Evolutionary conservation across 202 grass and related monocot species (phyloP), one percentile per base, ranked within the genome.

Genomic region (Musa balbisiana): DNA sequence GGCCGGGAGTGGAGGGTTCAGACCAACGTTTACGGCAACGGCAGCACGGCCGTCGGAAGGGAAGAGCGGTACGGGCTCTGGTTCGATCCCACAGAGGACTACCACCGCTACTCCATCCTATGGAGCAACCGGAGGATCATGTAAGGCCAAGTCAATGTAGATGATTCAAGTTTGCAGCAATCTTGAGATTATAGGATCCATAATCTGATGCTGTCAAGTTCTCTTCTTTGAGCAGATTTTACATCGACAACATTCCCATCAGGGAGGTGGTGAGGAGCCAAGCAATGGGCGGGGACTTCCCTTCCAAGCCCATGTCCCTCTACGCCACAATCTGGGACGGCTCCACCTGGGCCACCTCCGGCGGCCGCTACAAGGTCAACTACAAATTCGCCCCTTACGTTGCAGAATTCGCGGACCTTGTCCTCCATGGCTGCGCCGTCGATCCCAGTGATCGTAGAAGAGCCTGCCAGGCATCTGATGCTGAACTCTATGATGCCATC

Each of bases 1-100:
- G 67, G 67, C 43, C 81, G 72, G 62, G 81, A 86, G 27, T 89
- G 87, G 87, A 81, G 83, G 64, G 73, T 86, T 59, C 87, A 89
- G 79, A 89, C 83, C 14, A 89, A 86, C 19, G 73, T 89, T 11
- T 89, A 89, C 1, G 87, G 87, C 23, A 89, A 89, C 62, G 87
- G 83, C 25, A 86, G 87, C 84, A 89, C 87, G 0, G 79, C 67
- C 17, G 43, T 77, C 9, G 75, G 75, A 24, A 77, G 75, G 49
- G 75, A 77, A 51, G 75, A 77, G 49, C 64, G 75, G 52, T 77
- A 77, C 19, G 75, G 62, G 12, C 62, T 77, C 49, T 77, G 75
- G 75, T 77, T 77, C 75, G 75, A 77, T 24, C 75, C 75, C 43
- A 66, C 75, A 3, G 75, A 77, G 43, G 75, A 77, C 62, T 77